Evolutionary conservation across 2,329 filamentous ascomycete species (phyloP).

Genomic region (Sporothrix schenckii): DNA sequence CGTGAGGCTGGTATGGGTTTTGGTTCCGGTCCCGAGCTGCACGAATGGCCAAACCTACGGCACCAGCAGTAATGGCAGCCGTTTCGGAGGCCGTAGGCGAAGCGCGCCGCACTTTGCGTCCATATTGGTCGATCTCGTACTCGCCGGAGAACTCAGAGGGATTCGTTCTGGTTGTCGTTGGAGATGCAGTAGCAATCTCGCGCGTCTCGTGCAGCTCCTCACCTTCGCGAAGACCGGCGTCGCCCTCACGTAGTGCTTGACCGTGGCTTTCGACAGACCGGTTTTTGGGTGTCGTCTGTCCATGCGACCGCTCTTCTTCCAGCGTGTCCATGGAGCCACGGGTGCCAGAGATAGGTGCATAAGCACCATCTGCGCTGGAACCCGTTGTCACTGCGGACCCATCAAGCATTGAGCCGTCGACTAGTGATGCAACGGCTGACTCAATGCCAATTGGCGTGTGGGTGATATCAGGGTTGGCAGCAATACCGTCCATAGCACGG

Average conservation of each 20-base stretch:
- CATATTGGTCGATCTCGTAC: conserved; percentile 62
- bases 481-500: conserved; percentile 71
- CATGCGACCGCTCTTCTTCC: conserved; percentile 44
- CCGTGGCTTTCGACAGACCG: conserved; percentile 47
- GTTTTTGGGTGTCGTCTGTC: conserved; percentile 42
- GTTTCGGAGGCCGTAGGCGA: conserved; percentile 61
- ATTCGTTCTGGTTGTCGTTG: conserved; percentile 34
- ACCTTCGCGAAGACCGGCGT: conserved; percentile 32
- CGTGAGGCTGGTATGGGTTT: conserved; percentile 41
- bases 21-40: conserved; percentile 52
- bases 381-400: conserved; percentile 69
- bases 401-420: conserved; percentile 71
- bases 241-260: conserved; percentile 45
- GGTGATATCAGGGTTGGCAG: conserved; percentile 75
- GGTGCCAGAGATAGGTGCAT: conserved; percentile 45
- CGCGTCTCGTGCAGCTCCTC: conserved; percentile 38
- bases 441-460: conserved; percentile 75
- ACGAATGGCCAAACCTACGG: conserved; percentile 57
- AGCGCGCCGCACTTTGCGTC: conserved; percentile 56
- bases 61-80: conserved; percentile 58
- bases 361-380: conserved; percentile 56
- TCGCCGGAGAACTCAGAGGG: conserved; percentile 52
- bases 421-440: conserved; percentile 84
- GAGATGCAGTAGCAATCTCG: conserved; percentile 44
- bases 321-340: conserved; percentile 46